These are phyloP conservation scores for Polytrichum commune DNA, from an alignment of 225 moss, liverwort and hornwort species.

Conservation along the genomic window DNA sequence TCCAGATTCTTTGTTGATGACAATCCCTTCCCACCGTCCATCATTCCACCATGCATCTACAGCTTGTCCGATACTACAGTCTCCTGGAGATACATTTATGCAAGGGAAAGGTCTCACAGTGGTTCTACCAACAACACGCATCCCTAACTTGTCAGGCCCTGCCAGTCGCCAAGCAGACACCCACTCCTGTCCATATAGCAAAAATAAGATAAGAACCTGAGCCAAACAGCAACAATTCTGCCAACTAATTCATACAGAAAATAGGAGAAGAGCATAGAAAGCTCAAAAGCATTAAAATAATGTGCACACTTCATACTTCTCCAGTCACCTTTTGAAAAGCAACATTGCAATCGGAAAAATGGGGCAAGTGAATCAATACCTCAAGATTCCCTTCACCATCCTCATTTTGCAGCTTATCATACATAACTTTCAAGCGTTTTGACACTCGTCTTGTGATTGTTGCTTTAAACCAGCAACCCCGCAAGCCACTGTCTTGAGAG, in stretches of 20 bases:
- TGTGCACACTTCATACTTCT: too few species aligned
- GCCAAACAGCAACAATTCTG: too few species aligned
- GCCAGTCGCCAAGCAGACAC: conserved; percentile 59
- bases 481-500: conserved; percentile 86
- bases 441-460: conserved; percentile 53
- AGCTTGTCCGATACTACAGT: conserved; percentile 46
- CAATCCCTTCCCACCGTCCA: conserved; percentile 94
- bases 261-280: too few species aligned
- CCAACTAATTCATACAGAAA: too few species aligned
- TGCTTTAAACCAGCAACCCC: conserved; percentile 88
- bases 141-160: conserved; percentile 49
- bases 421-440: conserved; percentile 69
- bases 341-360: background rate
- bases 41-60: conserved; percentile 91
- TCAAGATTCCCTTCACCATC: conserved; percentile 73
- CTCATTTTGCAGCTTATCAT: conserved; percentile 68
- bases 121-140: conserved; percentile 61
- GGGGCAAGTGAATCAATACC: conserved; percentile 27
- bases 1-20: conserved; percentile 38
- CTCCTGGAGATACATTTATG: conserved; percentile 23
- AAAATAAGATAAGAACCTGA: too few species aligned
- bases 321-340: too few species aligned
- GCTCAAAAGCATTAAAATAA: too few species aligned
- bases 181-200: conserved; percentile 62
- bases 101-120: conserved; percentile 65